These are phyloP conservation scores for Eustoma russellianum DNA, from an alignment of 257 asterid species.

Conservation along the genomic window DNA sequence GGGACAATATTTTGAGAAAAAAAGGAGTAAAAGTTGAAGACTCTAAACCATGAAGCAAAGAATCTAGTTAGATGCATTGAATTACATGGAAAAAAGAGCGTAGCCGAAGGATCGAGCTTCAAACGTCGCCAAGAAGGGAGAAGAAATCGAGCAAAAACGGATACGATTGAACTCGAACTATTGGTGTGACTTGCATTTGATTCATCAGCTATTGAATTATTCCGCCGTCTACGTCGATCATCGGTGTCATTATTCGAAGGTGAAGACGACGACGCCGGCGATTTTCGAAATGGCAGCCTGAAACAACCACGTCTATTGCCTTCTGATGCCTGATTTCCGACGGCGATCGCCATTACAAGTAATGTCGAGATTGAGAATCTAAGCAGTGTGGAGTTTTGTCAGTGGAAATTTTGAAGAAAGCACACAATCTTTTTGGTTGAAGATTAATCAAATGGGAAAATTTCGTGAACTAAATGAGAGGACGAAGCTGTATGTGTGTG, in stretches of 20 bases:
- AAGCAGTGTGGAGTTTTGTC: too few species aligned
- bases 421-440: too few species aligned
- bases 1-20: too few species aligned
- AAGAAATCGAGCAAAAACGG: conserved; percentile 66
- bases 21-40: too few species aligned
- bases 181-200: conserved; percentile 26
- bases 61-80: too few species aligned
- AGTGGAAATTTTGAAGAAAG: too few species aligned
- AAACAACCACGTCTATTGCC: conserved; percentile 66
- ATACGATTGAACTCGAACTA: conserved; percentile 36
- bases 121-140: conserved; percentile 81
- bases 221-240: conserved; percentile 6
- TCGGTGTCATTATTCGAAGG: conserved; percentile 24
- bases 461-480: too few species aligned
- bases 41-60: too few species aligned
- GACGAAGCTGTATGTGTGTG: too few species aligned
- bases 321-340: conserved; percentile 32
- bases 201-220: conserved; percentile 48
- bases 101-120: conserved; percentile 88
- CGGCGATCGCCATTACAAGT: conserved; percentile 49
- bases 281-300: conserved; percentile 9
- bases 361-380: too few species aligned
- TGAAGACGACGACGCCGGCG: conserved; percentile 19
- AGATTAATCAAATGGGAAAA: too few species aligned
- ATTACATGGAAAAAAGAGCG: conserved; percentile 78